Conservation (phyloP, 352 stramenopile genomes). For the Ochromonadaceae sp. region DNA sequence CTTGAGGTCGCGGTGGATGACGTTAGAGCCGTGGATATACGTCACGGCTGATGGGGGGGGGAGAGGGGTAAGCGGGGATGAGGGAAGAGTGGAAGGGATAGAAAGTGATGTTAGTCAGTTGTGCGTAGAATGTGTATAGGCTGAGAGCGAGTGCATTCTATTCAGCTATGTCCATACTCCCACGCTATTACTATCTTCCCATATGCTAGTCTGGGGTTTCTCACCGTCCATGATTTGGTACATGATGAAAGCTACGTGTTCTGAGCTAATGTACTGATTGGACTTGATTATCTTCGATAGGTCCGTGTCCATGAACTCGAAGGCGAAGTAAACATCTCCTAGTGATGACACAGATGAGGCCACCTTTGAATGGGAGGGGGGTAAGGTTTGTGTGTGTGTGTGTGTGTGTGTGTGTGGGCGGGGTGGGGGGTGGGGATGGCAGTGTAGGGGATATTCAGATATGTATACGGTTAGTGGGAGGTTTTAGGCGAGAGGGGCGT, state of each 20-base stretch:
- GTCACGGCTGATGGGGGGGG: conserved; percentile 40
- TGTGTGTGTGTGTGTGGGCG: too few species aligned
- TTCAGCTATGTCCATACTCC: conserved; percentile 35
- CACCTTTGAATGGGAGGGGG: too few species aligned
- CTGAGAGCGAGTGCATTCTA: conserved; percentile 70
- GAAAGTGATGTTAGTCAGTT: conserved; percentile 75
- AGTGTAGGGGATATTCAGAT: too few species aligned
- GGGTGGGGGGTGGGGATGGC: not conserved
- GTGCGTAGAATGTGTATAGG: conserved; percentile 70
- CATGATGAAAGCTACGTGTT: conserved; percentile 40
- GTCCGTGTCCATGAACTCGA: conserved; percentile 64
- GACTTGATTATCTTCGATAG: conserved; percentile 71
- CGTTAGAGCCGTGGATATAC: conserved; percentile 67
- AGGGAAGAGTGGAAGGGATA: not conserved
- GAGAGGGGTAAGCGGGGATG: conserved; percentile 2
- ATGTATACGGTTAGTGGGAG: too few species aligned
- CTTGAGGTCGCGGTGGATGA: conserved; percentile 75
- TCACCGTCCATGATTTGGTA: not conserved
- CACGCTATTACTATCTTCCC: too few species aligned
- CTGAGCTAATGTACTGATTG: conserved; percentile 62
- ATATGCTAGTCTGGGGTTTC: conserved; percentile 26
- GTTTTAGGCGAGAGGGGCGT: too few species aligned
- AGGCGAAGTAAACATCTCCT: conserved; percentile 28
- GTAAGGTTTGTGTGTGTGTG: too few species aligned
- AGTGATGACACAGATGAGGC: too few species aligned